A percentile compares a stretch with the other conserved stretches of the same genome.
Evolutionary conservation across 2,329 filamentous ascomycete genomes (phyloP).

Genomic region (Xylaria arbuscula): DNA sequence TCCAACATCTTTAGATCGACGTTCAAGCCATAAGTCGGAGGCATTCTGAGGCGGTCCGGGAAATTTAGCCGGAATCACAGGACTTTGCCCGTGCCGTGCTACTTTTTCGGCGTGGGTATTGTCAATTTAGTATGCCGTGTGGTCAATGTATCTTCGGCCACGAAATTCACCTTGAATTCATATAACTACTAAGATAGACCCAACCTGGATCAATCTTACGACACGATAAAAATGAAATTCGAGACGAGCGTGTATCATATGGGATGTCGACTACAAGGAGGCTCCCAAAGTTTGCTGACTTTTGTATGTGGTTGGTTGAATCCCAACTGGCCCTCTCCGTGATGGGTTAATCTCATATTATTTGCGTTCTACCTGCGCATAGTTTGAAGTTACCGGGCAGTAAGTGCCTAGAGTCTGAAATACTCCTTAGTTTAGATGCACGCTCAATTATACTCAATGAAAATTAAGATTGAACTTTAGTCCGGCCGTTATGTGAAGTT

Average conservation of each 20-base stretch:
- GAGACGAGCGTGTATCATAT: no score
- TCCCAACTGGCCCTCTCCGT: no score
- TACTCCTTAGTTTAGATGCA: no score
- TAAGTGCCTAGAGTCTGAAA: no score
- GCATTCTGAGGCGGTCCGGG: constrained; percentile 15
- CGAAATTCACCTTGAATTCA: background rate
- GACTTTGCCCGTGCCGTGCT: constrained; percentile 14
- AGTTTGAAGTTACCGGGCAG: no score
- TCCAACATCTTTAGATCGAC: background rate
- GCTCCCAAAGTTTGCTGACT: no score
- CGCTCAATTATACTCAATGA: background rate
- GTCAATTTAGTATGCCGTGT: background rate
- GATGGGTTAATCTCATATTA: no score
- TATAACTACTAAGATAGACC: background rate
- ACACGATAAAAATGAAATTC: no score
- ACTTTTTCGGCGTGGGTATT: background rate
- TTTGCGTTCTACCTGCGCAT: no score
- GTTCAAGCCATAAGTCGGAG: constrained; percentile 22
- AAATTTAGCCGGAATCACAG: constrained; percentile 24
- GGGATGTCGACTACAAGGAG: no score
- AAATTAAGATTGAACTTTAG: background rate
- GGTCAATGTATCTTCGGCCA: background rate
- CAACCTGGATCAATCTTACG: no score
- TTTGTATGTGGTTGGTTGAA: no score
- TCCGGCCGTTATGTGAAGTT: background rate